Base-by-base conservation (phyloP, 2,329 filamentous ascomycete species). In the Aaosphaeria arxii region DNA sequence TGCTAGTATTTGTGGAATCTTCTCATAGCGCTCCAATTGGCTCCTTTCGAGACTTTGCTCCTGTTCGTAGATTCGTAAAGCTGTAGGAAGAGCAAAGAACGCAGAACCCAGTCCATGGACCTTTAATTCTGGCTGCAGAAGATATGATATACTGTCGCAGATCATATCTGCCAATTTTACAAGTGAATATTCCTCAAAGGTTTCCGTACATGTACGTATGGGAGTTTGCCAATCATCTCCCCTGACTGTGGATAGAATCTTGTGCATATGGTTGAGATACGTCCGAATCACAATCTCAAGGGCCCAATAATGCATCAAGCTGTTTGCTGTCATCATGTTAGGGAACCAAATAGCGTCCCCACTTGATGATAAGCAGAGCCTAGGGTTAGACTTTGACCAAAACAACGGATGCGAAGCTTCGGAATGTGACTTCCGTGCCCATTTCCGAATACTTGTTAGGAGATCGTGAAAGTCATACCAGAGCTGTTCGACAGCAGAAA, bases 271-370 rank as follows among this genome's bases (percentile, higher is more conserved):
- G 29, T 28, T 17, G 5, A 49, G 24, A 35, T 49, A 42, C 30
- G 13, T 42, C 33, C 33, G 38, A 17, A 40, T 45, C 17, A 51
- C 11, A 36, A 49, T 51, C 43, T 41, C 17, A 13, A 51, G 45
- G 40, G 46, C 45, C 49, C 43, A 51, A 30, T 29, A 49, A 44
- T 51, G 49, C 6, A 30, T 46, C 43, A 49, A 29, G 31, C 40
- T 51, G 17, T 41, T 51, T 24, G 49, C 46, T 6, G 33, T 41
- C 46, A 51, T 45, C 29, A 48, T 43, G 38, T 49, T 44, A n/a
- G 43, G 40, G 40, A 46, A 51, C 43, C 49, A 51, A 29, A 51
- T 39, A 11, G 29, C 33, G 13, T 45, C n/a, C 30, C 11, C 31
- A 30, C 17, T 30, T 40, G 46, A 30, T 30, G 42, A 29, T 38